Conservation (phyloP, 108 stramenopile genomes). For the Conticribra guillardii region DNA sequence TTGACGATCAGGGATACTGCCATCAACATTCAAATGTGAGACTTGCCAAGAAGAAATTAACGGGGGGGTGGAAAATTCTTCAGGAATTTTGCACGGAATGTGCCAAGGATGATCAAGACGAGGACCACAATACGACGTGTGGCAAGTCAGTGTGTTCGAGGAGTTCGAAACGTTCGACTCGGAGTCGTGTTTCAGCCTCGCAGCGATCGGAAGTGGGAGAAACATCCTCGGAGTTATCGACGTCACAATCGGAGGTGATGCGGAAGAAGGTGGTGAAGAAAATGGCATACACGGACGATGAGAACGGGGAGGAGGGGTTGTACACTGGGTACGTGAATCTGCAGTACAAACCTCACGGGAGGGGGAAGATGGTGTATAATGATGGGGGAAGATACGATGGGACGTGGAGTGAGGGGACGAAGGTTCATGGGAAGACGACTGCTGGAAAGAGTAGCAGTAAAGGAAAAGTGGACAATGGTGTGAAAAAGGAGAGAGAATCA, state of each 20-base stretch:
- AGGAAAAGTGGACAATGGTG: background rate
- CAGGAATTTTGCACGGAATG: conserved; percentile 39
- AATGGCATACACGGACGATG: conserved; percentile 25
- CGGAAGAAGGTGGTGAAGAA: conserved; percentile 30
- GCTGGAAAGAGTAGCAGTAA: background rate
- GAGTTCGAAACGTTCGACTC: conserved; percentile 24
- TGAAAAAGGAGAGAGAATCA: background rate
- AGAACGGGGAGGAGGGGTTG: conserved; percentile 27
- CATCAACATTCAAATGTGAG: conserved; percentile 24
- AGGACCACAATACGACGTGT: conserved; percentile 3
- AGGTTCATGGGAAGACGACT: conserved; percentile 36
- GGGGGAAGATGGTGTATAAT: conserved; percentile 26
- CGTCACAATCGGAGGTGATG: conserved; percentile 12
- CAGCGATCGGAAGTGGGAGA: conserved; percentile 11
- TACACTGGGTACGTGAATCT: conserved; percentile 39
- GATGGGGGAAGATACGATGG: conserved; percentile 27
- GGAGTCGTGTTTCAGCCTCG: conserved; percentile 19
- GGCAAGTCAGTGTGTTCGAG: conserved; percentile 4
- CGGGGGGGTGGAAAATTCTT: conserved; percentile 43
- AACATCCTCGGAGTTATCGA: conserved; percentile 17
- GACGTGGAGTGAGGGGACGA: conserved; percentile 33
- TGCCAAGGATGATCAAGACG: conserved; percentile 15
- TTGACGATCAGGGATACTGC: conserved; percentile 35
- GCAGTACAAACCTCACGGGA: conserved; percentile 34
- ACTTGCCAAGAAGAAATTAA: conserved; percentile 35